Evolutionary conservation across 345 rosid species (phyloP), one percentile per base, ranked within the genome.

Genomic region (Acer negundo): DNA sequence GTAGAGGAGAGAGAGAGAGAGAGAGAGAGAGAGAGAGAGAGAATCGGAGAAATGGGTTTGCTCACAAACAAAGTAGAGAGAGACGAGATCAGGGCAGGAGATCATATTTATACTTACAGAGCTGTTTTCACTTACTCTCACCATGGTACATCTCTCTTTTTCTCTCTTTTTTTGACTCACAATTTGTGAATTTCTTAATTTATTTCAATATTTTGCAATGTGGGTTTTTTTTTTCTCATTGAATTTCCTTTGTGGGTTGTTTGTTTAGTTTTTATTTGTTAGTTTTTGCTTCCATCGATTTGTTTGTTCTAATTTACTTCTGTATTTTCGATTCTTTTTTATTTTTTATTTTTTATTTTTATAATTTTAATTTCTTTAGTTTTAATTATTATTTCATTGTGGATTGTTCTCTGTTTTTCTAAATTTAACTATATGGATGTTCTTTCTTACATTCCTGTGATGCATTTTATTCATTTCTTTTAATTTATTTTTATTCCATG

Each of bases 101-200:
- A 94, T 84, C 98, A 96, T 75, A 90, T 96, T 86, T 96, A 96
- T 87, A 90, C 97, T 85, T 96, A 96, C 89, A 87, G 97, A 80
- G 99, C 97, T 58, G 86, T 96, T 53, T 96, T 94, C 83, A 76
- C 99, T 77, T 94, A 96, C 81, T 94, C 99, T 82, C 98, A 96
- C 80, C 99, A 96, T 46, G 98, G 99, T 96, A 81, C 28, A 64
- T 62, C 67, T 78, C 13, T 64, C 67, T 55, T 40, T 67, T 62
- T 42, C 46, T 42, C 46, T 64, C 80, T 44, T 69, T 79, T 53
- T 38, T 61, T 72, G 16, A 72, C 76, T 69, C 24, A 42, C 31
- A 20, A 20, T 20, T 75, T 23, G 7, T 24, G 38, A 19, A 9
- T 47, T 61, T 22, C 76, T 74, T 16, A 17, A 20, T 26, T 13